Base-by-base conservation (phyloP, 2,329 filamentous ascomycete species). In the Madurella fahalii region DNA sequence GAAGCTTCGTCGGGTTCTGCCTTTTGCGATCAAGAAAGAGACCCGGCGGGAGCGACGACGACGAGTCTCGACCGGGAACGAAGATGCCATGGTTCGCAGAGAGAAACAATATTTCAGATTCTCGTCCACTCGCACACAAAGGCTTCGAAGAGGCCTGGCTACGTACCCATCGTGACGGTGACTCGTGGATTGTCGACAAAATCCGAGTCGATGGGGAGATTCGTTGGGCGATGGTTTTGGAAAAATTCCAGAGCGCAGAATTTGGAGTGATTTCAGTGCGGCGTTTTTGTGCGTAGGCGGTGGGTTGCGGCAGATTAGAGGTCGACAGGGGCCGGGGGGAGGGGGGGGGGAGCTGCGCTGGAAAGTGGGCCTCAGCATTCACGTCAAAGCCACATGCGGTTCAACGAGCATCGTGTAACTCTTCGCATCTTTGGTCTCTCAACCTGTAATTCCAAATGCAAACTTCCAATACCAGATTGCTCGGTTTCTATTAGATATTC, bases 111-210 rank as follows among this genome's bases (percentile, higher is more conserved):
- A 45, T 68, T 59, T 59, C 58, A 60, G 52, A 56, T 52, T 60
- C 57, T 61, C 53, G 42, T 70, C 76, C 76, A 79, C 76, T 79
- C 75, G 76, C 76, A 79, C 71, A 78, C 76, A 69, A 69, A 70
- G 70, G 69, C 69, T 71, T 67, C 64, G 67, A 69, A 65, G 67
- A 67, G 66, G 51, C 50, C 52, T 37, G 51, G 54, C 71, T 78
- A 80, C 80, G 76, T 83, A 83, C 80, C 80, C 80, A 83, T 83
- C 74, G 75, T 81, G 77, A 74, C 77, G 77, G 67, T 70, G 70
- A 69, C 70, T 71, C 44, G 54, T 47, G 57, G 58, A 61, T 63
- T 63, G 63, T 58, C 63, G 63, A 62, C 58, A 58, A 58, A 61
- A 62, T 62, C 62, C 57, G 53, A 56, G 61, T 56, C 59, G 58